Base-by-base conservation (phyloP, 345 rosid species). In the Orychophragmus violaceus region DNA sequence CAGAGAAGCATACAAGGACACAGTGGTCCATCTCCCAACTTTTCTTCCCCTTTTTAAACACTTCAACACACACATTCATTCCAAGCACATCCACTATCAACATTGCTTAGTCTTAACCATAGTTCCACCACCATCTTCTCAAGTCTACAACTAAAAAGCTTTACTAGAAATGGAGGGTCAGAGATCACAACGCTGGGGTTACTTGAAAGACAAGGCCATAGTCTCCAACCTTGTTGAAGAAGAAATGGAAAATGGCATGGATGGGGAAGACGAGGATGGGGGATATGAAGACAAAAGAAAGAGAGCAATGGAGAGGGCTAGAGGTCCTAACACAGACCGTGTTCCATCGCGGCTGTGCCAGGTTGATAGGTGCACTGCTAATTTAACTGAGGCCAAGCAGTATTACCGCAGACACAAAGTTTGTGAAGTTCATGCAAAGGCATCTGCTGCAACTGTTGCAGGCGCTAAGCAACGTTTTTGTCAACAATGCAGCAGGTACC, bases 401-500 rank as follows among this genome's bases (percentile, higher is more conserved):
- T 87, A 92, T 76, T 86, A 87, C 80, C 77, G 87, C 64, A 81
- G 95, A 64, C 98, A 89, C 71, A 89, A 74, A 82, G 98, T 92
- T 33, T 89, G 96, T 53, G 96, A 87, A 78, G 44, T 79, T 79
- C 96, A 92, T 72, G 80, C 96, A 33, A 89, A 92, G 82, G 83
- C 90, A 21, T 68, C 87, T 2, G 63, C 76, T 36, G 89, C 81
- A 58, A 48, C 71, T 55, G 85, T 89, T 65, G 76, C 82, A 18
- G 90, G 90, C 3, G 77, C 80, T 62, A 76, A 82, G 76, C 95
- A 89, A 72, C 78, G 92, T 61, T 87, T 89, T 74, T 89, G 96
- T 66, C 96, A 89, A 71, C 98, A 89, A 81, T 92, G 96, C 83
- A 92, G 98, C 95, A 92, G 95, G 98, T 89, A 63, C 33, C 9